phyloP scores from a whole-genome alignment of 345 rosid genomes.

The Syzygium jambos region DNA sequence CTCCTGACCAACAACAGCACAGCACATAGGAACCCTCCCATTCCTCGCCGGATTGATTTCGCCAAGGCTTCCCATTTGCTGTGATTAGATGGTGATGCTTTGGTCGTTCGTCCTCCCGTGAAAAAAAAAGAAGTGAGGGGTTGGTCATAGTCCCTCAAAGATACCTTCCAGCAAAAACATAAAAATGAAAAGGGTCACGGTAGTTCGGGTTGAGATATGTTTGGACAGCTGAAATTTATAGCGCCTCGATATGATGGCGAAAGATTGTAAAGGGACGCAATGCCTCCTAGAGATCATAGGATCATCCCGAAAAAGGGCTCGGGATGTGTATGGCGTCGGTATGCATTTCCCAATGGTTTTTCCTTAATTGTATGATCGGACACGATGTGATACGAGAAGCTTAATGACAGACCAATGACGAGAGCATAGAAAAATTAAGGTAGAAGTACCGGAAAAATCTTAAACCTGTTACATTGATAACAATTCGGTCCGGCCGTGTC shows the following conservation, averaged over 20 bases:
- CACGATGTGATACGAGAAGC: accelerated
- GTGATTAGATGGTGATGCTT: too few relatives aligned
- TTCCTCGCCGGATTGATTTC: background rate
- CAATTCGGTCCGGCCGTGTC: too few relatives aligned
- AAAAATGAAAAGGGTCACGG: background rate
- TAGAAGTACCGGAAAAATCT: too few relatives aligned
- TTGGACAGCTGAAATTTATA: background rate
- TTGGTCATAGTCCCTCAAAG: background rate
- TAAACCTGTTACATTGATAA: too few relatives aligned
- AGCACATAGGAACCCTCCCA: background rate
- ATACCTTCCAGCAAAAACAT: background rate
- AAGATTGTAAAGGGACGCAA: background rate
- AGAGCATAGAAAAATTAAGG: too few relatives aligned
- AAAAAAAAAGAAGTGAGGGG: too few relatives aligned
- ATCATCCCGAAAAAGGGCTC: background rate
- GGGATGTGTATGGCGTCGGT: accelerated
- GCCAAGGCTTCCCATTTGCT: background rate
- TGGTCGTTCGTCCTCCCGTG: background rate
- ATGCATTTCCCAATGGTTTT: background rate
- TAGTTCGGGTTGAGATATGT: background rate
- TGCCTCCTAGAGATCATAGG: accelerated
- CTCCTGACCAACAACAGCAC: background rate
- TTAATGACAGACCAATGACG: too few relatives aligned
- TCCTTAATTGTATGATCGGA: background rate
- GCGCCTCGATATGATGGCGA: background rate